Base-by-base conservation (phyloP, 768 basidiomycete genomes). In the Termitomyces sp. region DNA sequence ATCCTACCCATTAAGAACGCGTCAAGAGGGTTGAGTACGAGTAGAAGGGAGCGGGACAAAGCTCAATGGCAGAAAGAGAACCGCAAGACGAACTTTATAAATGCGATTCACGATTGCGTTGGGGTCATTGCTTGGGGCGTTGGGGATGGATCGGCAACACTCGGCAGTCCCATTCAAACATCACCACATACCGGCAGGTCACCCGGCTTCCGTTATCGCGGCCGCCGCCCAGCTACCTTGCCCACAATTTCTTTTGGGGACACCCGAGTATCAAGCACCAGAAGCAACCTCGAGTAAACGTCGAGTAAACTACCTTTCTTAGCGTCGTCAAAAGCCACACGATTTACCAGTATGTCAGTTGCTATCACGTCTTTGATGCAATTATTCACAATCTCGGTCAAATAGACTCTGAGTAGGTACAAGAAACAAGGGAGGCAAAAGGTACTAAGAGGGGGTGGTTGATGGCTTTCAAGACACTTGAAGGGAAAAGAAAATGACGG, bases 1-100 rank as follows among this genome's bases (percentile, higher is more conserved):
- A n/a, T n/a, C n/a, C n/a, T 58, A 80, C 78, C 68, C 80, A 79
- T 80, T 64, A 48, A 55, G 45, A 41, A 58, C 53, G 58, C 50
- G 52, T 46, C 54, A 46, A 55, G 56, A 49, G 49, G n/a, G 21
- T 14, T 30, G 10, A 23, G 59, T 59, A 59, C 11, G 35, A 27
- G 21, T 42, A 41, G n/a, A 37, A n/a, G 25, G 12, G 43, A 34
- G 48, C n/a, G 34, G 59, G 59, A 30, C n/a, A 23, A 42, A 37
- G 51, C 52, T 57, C 44, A 25, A 55, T 46, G 53, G 39, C 39
- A 56, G 55, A 39, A 41, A 41, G 55, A 10, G 48, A 44, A 19
- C 17, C 12, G 41, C 5, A 28, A 51, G 34, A 28, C 19, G 19
- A 64, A 60, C 66, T 69, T 71, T 73, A 73, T 73, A 71, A 44